A percentile compares a stretch with the other conserved stretches of the same genome.
These are phyloP conservation scores for Agrostemma githago DNA, from an alignment of 148 eudicot species.

Conservation along the genomic window DNA sequence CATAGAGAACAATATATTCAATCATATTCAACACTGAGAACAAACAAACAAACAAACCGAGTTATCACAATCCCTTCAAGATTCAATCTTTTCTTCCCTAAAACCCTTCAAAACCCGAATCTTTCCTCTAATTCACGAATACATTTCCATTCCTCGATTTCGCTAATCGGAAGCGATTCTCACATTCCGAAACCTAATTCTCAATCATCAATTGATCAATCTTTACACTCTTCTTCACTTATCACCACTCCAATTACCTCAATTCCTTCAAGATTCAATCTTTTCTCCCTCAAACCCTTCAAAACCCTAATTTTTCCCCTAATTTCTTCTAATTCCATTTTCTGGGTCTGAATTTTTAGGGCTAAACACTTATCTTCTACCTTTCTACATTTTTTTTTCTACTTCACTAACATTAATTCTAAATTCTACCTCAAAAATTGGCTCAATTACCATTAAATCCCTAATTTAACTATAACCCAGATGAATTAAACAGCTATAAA, in stretches of 20 bases:
- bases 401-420: conserved; percentile 20
- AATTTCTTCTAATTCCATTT: conserved; percentile 24
- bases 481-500: neutral
- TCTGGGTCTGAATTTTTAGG: conserved; percentile 21
- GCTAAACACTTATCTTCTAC: conserved; percentile 11
- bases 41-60: neutral
- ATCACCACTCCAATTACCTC: neutral
- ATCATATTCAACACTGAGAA: neutral
- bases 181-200: conserved; percentile 52
- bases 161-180: conserved; percentile 38
- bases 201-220: conserved; percentile 47
- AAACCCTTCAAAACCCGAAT: conserved; percentile 34
- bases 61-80: conserved; percentile 14
- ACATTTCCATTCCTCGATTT: no score
- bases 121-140: conserved; percentile 37
- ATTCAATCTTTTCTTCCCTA: conserved; percentile 20
- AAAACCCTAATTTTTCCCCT: conserved; percentile 29
- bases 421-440: neutral
- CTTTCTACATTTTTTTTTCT: conserved; percentile 21
- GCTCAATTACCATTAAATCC: conserved; percentile 19
- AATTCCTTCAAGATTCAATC: conserved; percentile 18
- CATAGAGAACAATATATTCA: neutral
- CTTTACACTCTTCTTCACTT: conserved; percentile 25
- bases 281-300: conserved; percentile 31
- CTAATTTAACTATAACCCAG: conserved; percentile 11